Evolutionary conservation across 306 rosid genomes (phyloP).

Genomic region (Benincasa hispida): DNA sequence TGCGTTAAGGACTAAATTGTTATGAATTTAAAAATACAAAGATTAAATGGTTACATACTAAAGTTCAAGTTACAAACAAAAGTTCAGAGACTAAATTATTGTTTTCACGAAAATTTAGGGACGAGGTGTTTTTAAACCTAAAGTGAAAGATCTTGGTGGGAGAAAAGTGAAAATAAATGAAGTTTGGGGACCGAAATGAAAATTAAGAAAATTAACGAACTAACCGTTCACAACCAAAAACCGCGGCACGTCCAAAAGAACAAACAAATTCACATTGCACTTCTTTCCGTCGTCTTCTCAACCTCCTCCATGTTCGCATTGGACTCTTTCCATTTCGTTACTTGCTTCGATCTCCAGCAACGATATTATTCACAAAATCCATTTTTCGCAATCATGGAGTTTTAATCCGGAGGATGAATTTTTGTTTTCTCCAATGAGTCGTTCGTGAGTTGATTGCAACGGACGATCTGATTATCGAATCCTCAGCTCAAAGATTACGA

Average conservation of each 20-base stretch:
- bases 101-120: no score
- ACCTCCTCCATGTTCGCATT: conserved; percentile 1
- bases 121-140: no score
- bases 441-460: background rate
- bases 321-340: background rate
- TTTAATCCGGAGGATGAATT: background rate
- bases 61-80: no score
- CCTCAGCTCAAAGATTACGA: background rate
- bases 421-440: background rate
- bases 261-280: background rate
- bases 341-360: background rate
- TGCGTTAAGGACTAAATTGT: no score
- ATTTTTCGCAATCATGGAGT: background rate
- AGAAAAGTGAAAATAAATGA: background rate
- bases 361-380: background rate
- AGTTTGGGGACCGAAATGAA: background rate
- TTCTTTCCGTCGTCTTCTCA: conserved; percentile 1
- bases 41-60: no score
- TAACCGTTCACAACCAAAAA: conserved; percentile 9
- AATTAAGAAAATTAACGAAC: background rate
- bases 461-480: background rate
- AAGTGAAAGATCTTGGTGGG: background rate
- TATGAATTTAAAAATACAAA: no score
- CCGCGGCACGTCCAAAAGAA: background rate
- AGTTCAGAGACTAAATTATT: no score